Conservation (phyloP, 208 protist genomes). For the Trypanosomatidae sp. region DNA sequence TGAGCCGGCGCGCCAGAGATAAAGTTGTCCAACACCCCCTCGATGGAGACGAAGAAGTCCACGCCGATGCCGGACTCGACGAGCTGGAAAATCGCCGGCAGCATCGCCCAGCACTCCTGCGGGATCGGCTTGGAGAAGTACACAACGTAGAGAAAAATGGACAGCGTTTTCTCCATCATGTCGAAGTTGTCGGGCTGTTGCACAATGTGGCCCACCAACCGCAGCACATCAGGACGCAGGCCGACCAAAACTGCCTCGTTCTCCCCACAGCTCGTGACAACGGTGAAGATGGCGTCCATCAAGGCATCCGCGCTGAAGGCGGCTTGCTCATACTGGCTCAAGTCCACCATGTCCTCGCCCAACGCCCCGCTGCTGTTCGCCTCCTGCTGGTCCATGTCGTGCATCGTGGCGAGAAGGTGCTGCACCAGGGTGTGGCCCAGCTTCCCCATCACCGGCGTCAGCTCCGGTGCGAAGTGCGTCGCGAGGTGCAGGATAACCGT, state of each 20-base stretch:
- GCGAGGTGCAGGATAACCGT: slow-evolving; percentile 80
- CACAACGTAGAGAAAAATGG: slow-evolving; percentile 67
- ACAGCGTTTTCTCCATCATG: slow-evolving; percentile 82
- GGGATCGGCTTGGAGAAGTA: slow-evolving; percentile 72
- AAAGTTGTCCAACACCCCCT: slow-evolving; percentile 87
- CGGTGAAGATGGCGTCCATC: slow-evolving; percentile 74
- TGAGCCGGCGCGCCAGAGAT: slow-evolving; percentile 58
- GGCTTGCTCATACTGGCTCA: slow-evolving; percentile 47
- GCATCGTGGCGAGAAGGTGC: slow-evolving; percentile 76
- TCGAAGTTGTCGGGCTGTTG: slow-evolving; percentile 76
- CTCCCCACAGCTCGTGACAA: slow-evolving; percentile 57
- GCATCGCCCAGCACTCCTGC: slow-evolving; percentile 60
- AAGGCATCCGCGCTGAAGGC: slow-evolving; percentile 75
- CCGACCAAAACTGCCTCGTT: slow-evolving; percentile 44
- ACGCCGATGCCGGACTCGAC: slow-evolving; percentile 81
- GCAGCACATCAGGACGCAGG: slow-evolving; percentile 67
- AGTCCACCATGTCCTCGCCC: slow-evolving; percentile 7
- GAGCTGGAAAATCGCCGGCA: slow-evolving; percentile 62
- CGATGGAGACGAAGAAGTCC: slow-evolving; percentile 81
- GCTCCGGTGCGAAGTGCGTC: slow-evolving; percentile 83
- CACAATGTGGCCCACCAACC: slow-evolving; percentile 53
- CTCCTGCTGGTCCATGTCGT: slow-evolving; percentile 69
- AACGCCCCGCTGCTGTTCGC: slow-evolving; percentile 6
- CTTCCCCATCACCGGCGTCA: slow-evolving; percentile 70
- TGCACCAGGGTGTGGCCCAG: slow-evolving; percentile 72